Conservation (phyloP, 2,329 filamentous ascomycete genomes). For the Plectosphaerella cucumerina region DNA sequence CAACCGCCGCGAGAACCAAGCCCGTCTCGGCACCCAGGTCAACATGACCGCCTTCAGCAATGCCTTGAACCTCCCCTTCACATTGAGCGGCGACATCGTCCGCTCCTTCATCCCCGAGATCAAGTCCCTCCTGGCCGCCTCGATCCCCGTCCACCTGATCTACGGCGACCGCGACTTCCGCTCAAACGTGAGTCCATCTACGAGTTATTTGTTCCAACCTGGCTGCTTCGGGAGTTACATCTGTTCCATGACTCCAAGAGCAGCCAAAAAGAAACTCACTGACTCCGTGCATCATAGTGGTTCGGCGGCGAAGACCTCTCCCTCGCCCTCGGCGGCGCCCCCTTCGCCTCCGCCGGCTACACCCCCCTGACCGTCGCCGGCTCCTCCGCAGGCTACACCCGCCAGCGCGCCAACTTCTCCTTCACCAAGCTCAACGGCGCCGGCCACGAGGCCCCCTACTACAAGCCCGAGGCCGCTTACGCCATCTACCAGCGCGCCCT, state of each 20-base stretch:
- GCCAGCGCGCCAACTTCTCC: not conserved
- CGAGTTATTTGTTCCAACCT: no score
- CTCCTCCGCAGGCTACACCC: not conserved
- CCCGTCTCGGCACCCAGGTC: constrained; percentile 48
- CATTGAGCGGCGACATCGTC: constrained; percentile 12
- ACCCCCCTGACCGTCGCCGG: constrained; percentile 19
- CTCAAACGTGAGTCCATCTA: no score
- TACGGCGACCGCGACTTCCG: constrained; percentile 51
- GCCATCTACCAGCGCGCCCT: constrained; percentile 49
- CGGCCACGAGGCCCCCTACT: constrained; percentile 2
- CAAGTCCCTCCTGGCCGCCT: constrained; percentile 44
- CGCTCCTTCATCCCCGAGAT: constrained; percentile 16
- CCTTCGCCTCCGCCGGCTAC: constrained; percentile 60
- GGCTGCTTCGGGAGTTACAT: no score
- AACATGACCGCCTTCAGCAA: constrained; percentile 40
- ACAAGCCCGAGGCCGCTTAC: constrained; percentile 2
- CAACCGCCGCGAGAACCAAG: constrained; percentile 47
- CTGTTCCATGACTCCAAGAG: no score
- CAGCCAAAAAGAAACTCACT: no score
- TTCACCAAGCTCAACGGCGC: constrained; percentile 1
- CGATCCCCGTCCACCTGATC: constrained; percentile 47
- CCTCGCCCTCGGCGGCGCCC: constrained; percentile 43
- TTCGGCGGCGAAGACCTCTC: constrained; percentile 61
- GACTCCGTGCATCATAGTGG: no score
- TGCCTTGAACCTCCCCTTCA: constrained; percentile 39